Evolutionary conservation across 257 asterid genomes (phyloP).

Genomic region (Fraxinus americana): DNA sequence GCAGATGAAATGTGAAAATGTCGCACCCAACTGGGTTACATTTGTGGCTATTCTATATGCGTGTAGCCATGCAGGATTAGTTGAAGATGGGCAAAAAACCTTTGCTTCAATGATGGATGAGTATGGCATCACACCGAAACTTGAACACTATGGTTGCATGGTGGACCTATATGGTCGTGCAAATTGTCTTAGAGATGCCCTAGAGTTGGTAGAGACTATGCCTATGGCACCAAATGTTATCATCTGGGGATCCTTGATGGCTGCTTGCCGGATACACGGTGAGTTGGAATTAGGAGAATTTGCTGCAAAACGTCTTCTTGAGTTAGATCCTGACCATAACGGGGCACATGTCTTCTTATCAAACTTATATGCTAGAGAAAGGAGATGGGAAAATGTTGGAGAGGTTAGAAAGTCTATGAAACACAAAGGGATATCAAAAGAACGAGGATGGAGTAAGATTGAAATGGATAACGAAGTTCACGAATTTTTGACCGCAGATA

Average conservation of each 20-base stretch:
- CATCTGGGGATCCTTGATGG: conserved; percentile 84
- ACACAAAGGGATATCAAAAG: conserved; percentile 51
- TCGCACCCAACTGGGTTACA: conserved; percentile 70
- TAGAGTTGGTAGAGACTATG: conserved; percentile 66
- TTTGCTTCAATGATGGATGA: conserved; percentile 64
- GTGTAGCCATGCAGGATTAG: conserved; percentile 78
- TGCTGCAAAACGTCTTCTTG: conserved; percentile 67
- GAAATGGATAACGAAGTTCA: conserved; percentile 54
- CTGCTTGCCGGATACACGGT: conserved; percentile 64
- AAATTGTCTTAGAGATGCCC: conserved; percentile 54
- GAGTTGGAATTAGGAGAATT: conserved; percentile 70
- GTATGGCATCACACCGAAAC: conserved; percentile 55
- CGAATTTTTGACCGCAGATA: conserved; percentile 63
- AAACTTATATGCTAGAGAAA: conserved; percentile 55
- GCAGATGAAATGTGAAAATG: conserved; percentile 58
- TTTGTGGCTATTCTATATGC: conserved; percentile 73
- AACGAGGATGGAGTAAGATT: conserved; percentile 63
- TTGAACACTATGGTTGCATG: conserved; percentile 85
- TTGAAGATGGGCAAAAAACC: conserved; percentile 53
- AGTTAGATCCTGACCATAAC: conserved; percentile 70
- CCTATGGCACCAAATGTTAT: conserved; percentile 76
- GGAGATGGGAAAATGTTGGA: conserved; percentile 56
- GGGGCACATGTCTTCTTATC: conserved; percentile 83
- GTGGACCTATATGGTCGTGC: conserved; percentile 78
- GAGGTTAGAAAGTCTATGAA: conserved; percentile 52